Percentiles rank a stretch among this genome's conserved stretches.
phyloP scores from a whole-genome alignment of 208 protist species.

The Trypanosomatidae sp. region DNA sequence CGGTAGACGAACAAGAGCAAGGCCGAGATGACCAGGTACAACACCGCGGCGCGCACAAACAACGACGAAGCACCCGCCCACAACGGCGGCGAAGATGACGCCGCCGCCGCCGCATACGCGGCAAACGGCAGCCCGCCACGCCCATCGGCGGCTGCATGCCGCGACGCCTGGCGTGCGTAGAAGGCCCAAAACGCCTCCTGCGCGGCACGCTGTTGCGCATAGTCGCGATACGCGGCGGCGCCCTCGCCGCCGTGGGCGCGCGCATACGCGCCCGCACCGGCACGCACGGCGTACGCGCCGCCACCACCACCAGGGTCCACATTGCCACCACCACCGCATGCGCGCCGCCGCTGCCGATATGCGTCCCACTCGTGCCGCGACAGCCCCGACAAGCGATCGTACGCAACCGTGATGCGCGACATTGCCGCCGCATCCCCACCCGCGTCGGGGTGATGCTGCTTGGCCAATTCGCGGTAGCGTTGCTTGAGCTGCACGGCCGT shows the following conservation, averaged over 20 bases:
- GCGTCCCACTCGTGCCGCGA: conserved; percentile 44
- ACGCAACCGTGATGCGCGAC: conserved; percentile 66
- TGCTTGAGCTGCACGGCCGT: conserved; percentile 31
- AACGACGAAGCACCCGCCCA: too few species aligned
- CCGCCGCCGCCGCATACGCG: too few species aligned
- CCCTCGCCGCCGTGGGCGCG: conserved; percentile 7
- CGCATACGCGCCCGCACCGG: conserved; percentile 10
- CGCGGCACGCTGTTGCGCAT: too few species aligned
- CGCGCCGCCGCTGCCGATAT: conserved; percentile 25
- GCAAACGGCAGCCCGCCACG: too few species aligned
- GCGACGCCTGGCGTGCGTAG: too few species aligned
- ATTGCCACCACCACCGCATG: conserved; percentile 14
- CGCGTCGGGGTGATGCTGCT: conserved; percentile 67
- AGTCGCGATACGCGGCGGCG: too few species aligned
- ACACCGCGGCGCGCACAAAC: neutral
- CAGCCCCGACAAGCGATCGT: conserved; percentile 38
- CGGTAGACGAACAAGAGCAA: conserved; percentile 48
- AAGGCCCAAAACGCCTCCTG: too few species aligned
- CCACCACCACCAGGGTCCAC: neutral
- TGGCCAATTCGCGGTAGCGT: conserved; percentile 50
- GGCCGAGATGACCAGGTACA: conserved; percentile 22
- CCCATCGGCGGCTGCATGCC: too few species aligned
- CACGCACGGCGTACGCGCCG: too few species aligned
- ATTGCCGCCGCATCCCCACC: conserved; percentile 57
- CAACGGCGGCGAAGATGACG: too few species aligned